Conservation (phyloP, 2,329 filamentous ascomycete genomes). For the Chrysoporthe deuterocubensis region DNA sequence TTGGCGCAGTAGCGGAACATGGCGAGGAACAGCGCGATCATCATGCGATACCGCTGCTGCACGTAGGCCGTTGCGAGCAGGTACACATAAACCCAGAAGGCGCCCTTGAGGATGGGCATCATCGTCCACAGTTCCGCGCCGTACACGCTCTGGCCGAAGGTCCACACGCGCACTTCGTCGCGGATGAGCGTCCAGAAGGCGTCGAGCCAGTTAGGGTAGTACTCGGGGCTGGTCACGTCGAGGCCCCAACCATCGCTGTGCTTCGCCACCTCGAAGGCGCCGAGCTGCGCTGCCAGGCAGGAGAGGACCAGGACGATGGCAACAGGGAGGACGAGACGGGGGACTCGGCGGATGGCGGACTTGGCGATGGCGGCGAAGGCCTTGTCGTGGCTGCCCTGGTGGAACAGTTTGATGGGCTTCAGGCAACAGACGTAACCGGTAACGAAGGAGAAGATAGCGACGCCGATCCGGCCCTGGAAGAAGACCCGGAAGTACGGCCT, state of each 20-base stretch:
- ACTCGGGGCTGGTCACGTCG: conserved; percentile 25
- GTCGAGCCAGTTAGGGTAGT: conserved; percentile 22
- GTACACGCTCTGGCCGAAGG: conserved; percentile 24
- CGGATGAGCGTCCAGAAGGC: conserved; percentile 20
- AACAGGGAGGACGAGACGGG: conserved; percentile 27
- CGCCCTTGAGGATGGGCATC: conserved; percentile 30
- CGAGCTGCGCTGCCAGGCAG: conserved; percentile 27
- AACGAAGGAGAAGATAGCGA: conserved; percentile 29
- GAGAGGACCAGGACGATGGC: conserved; percentile 25
- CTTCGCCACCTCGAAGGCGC: conserved; percentile 25
- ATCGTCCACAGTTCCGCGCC: conserved; percentile 30
- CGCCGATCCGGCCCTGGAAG: conserved; percentile 29
- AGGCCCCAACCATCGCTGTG: conserved; percentile 27
- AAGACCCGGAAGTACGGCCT: conserved; percentile 27
- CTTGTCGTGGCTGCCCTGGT: conserved; percentile 26
- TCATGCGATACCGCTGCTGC: conserved; percentile 27
- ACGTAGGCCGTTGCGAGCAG: conserved; percentile 28
- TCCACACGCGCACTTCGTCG: conserved; percentile 29
- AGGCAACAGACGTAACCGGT: conserved; percentile 28
- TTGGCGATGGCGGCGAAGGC: conserved; percentile 29
- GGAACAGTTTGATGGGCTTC: conserved; percentile 27
- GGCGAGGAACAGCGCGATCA: conserved; percentile 27
- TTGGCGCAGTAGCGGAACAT: conserved; percentile 27
- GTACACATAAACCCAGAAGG: conserved; percentile 29
- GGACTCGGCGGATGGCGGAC: conserved; percentile 28